Evolutionary conservation across 73 alveolate genomes (phyloP).

Genomic region (Paraurostyla sp.): DNA sequence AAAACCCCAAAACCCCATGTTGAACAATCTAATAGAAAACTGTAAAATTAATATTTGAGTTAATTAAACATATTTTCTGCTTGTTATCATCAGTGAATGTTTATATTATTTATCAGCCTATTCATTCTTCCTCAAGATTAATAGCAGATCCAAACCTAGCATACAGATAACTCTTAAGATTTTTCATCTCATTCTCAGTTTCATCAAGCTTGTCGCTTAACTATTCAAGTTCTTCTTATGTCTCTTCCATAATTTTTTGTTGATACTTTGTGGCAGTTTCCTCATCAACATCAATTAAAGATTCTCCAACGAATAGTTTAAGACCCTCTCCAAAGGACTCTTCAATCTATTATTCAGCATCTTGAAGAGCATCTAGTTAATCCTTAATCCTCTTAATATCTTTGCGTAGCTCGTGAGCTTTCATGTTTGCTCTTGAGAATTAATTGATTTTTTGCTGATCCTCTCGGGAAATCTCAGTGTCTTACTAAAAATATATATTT

Average conservation of each 20-base stretch:
- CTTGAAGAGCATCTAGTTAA: conserved; percentile 78
- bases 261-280: conserved; percentile 71
- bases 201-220: conserved; percentile 55
- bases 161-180: conserved; percentile 71
- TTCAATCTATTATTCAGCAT: conserved; percentile 74
- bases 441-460: conserved; percentile 75
- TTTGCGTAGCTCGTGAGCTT: conserved; percentile 55
- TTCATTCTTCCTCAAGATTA: conserved; percentile 77
- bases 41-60: conserved; percentile 60
- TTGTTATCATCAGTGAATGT: background rate
- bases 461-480: conserved; percentile 72
- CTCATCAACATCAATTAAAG: conserved; percentile 73
- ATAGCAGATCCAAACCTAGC: conserved; percentile 80
- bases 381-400: conserved; percentile 69
- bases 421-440: conserved; percentile 72
- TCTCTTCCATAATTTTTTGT: conserved; percentile 71
- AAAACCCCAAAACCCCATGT: no score
- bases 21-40: no score
- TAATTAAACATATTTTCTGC: conserved; percentile 12
- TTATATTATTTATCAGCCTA: background rate
- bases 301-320: conserved; percentile 76
- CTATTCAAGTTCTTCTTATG: conserved; percentile 57
- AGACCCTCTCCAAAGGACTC: conserved; percentile 75
- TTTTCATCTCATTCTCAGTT: conserved; percentile 67
- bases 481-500: conserved; percentile 40